Evolutionary conservation across 306 rosid genomes (phyloP).

Genomic region (Alnus rubra): DNA sequence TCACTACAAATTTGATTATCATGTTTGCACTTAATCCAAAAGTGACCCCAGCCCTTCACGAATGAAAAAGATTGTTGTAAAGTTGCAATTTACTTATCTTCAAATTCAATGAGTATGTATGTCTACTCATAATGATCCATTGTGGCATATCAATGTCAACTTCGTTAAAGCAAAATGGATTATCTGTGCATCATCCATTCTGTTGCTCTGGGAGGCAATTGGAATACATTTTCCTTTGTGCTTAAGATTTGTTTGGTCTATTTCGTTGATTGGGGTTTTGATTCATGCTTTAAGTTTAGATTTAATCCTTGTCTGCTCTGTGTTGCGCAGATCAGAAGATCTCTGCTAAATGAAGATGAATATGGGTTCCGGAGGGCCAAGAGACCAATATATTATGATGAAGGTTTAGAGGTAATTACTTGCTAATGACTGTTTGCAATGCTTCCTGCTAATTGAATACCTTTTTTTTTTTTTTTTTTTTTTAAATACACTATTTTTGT

Average conservation of each 20-base stretch:
- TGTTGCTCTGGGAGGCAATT: too few species aligned
- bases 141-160: background rate
- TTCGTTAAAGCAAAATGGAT: too few species aligned
- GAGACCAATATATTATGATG: conserved; percentile 85
- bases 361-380: conserved; percentile 82
- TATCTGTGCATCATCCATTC: too few species aligned
- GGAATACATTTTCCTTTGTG: conserved; percentile 3
- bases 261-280: conserved; percentile 7
- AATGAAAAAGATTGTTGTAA: conserved; percentile 16
- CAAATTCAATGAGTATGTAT: background rate
- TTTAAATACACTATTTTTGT: conserved; percentile 10
- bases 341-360: conserved; percentile 80
- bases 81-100: background rate
- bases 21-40: background rate
- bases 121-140: background rate
- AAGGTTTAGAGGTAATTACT: conserved; percentile 80
- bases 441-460: conserved; percentile 15
- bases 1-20: background rate
- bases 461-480: background rate
- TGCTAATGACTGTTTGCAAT: conserved; percentile 1
- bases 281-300: conserved; percentile 20
- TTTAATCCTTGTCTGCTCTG: conserved; percentile 20
- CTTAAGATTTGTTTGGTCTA: conserved; percentile 10
- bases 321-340: conserved; percentile 73
- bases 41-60: background rate